Evolutionary conservation across 2,329 filamentous ascomycete species (phyloP).

Genomic region (Dothideomycetes sp.): DNA sequence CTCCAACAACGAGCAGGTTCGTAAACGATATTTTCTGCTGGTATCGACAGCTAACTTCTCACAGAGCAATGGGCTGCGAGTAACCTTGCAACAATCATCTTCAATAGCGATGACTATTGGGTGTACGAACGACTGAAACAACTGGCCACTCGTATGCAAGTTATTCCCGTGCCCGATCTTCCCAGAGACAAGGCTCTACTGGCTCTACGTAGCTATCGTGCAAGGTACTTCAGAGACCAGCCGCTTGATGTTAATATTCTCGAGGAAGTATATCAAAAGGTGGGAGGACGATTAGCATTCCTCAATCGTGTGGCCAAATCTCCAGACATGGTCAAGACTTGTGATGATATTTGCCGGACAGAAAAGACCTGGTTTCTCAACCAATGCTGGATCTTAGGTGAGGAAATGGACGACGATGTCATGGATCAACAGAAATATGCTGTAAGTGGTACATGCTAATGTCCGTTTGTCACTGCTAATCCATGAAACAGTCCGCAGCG

Average conservation of each 20-base stretch:
- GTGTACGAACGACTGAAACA: conserved; percentile 91
- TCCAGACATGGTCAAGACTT: conserved; percentile 67
- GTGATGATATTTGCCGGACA: conserved; percentile 59
- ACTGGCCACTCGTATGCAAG: conserved; percentile 88
- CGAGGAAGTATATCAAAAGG: conserved; percentile 71
- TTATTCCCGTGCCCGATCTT: conserved; percentile 76
- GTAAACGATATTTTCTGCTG: not conserved
- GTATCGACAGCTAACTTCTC: not conserved
- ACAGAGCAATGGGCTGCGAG: conserved; percentile 86
- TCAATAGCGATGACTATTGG: conserved; percentile 98
- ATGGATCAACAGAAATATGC: conserved; percentile 98
- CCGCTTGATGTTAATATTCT: conserved; percentile 45
- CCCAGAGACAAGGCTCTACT: conserved; percentile 66
- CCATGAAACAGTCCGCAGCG: conserved; percentile 57
- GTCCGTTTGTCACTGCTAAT: not conserved
- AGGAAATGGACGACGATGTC: conserved; percentile 86
- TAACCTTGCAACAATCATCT: conserved; percentile 81
- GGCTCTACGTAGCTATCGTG: conserved; percentile 72
- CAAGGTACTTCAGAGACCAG: conserved; percentile 62
- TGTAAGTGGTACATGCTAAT: conserved; percentile 42
- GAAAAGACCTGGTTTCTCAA: conserved; percentile 76
- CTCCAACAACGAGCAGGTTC: conserved; percentile 72
- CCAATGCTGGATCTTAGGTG: conserved; percentile 67
- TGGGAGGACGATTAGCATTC: conserved; percentile 83
- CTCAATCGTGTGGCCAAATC: conserved; percentile 86